Evolutionary conservation across 2,329 filamentous ascomycete genomes (phyloP).

Genomic region (Alternaria dauci): DNA sequence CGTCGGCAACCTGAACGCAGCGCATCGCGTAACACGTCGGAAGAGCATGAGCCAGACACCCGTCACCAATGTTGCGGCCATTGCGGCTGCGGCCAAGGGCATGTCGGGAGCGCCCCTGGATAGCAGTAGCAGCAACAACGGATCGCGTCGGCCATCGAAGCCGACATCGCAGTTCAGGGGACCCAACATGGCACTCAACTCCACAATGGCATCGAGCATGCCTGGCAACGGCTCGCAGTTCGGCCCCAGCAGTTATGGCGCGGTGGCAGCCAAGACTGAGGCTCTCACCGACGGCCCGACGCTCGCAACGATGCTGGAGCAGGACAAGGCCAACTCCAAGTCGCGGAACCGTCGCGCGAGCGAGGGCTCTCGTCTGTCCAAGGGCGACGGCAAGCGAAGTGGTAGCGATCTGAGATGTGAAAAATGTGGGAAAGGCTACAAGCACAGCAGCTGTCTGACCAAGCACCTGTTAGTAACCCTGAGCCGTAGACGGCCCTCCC

Average conservation of each 20-base stretch:
- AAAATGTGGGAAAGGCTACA: constrained; percentile 99
- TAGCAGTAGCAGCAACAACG: constrained; percentile 38
- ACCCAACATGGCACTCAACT: constrained; percentile 63
- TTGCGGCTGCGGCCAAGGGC: constrained; percentile 75
- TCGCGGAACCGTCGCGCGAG: constrained; percentile 72
- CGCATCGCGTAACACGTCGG: constrained; percentile 86
- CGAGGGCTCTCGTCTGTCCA: constrained; percentile 83
- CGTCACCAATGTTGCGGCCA: constrained; percentile 74
- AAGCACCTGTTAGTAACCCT: constrained; percentile 98
- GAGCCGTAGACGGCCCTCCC: constrained; percentile 51
- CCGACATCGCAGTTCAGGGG: constrained; percentile 55
- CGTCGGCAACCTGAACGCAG: constrained; percentile 76
- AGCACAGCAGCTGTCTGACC: constrained; percentile 99
- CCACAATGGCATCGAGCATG: constrained; percentile 73
- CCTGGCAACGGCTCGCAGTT: constrained; percentile 61
- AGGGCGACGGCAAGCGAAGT: constrained; percentile 81
- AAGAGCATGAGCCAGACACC: constrained; percentile 89
- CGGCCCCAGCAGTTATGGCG: constrained; percentile 47
- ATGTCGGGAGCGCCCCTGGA: constrained; percentile 67
- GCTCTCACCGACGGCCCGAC: constrained; percentile 74
- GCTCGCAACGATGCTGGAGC: constrained; percentile 58
- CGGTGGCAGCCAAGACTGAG: constrained; percentile 57
- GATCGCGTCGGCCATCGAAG: constrained; percentile 74
- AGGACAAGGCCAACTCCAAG: constrained; percentile 60
- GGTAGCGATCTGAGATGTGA: constrained; percentile 91